phyloP scores from a whole-genome alignment of 345 rosid genomes.

The Sisymbrium altissimum region DNA sequence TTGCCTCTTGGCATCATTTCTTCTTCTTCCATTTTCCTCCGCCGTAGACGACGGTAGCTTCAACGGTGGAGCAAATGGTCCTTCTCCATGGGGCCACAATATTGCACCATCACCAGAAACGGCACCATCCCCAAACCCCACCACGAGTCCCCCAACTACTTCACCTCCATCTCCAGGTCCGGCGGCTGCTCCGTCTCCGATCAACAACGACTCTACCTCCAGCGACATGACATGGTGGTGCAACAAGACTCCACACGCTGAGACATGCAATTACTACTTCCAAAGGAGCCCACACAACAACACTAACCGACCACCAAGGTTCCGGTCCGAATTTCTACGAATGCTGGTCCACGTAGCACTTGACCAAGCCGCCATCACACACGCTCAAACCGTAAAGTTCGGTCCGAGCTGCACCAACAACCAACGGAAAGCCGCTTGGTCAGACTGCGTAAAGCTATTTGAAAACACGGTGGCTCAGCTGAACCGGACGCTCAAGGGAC shows the following conservation, averaged over 20 bases:
- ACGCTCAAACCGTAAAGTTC: slow-evolving; percentile 41
- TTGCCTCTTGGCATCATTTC: slow-evolving; percentile 32
- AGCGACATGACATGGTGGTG: slow-evolving; percentile 58
- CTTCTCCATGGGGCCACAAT: slow-evolving; percentile 15
- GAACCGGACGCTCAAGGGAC: slow-evolving; percentile 50
- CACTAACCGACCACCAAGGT: slow-evolving; percentile 31
- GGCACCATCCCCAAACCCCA: not conserved
- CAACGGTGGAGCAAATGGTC: not conserved
- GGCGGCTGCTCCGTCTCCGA: slow-evolving; percentile 1
- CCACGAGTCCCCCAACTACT: not conserved
- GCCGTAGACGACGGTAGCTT: not conserved
- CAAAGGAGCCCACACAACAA: slow-evolving; percentile 26
- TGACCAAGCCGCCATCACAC: slow-evolving; percentile 54
- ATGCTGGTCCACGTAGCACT: slow-evolving; percentile 46
- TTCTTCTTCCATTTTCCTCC: slow-evolving; percentile 16
- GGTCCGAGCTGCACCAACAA: slow-evolving; percentile 56
- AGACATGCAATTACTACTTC: slow-evolving; percentile 58
- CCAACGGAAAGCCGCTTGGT: slow-evolving; percentile 70
- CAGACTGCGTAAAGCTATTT: slow-evolving; percentile 71
- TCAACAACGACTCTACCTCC: slow-evolving; percentile 14
- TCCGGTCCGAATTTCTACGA: slow-evolving; percentile 47
- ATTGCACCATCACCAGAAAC: not conserved
- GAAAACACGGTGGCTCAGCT: slow-evolving; percentile 48
- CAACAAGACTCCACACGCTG: slow-evolving; percentile 63
- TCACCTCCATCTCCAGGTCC: slow-evolving; percentile 9